These are phyloP conservation scores for Earliella scabrosa DNA, from an alignment of 1,284 basidiomycete species.

Conservation along the genomic window DNA sequence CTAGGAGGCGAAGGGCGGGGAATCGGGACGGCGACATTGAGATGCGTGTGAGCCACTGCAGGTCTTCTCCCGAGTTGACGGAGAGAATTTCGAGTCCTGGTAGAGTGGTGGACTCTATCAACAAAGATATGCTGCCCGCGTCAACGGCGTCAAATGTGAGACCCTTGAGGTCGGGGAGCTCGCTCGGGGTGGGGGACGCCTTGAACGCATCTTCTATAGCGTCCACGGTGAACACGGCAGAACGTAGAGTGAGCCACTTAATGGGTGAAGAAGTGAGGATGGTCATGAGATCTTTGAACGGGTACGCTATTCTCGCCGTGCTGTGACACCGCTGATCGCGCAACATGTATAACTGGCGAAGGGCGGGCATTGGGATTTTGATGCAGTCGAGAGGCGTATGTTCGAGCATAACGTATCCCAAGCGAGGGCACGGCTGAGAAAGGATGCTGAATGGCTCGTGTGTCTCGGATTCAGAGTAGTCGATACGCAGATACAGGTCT, in stretches of 20 bases:
- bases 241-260: constrained; percentile 34
- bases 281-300: constrained; percentile 33
- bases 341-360: constrained; percentile 32
- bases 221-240: constrained; percentile 34
- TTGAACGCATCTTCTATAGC: constrained; percentile 32
- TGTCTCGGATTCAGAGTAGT: constrained; percentile 33
- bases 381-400: constrained; percentile 35
- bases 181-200: constrained; percentile 22
- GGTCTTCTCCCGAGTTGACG: constrained; percentile 35
- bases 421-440: constrained; percentile 32
- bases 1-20: constrained; percentile 34
- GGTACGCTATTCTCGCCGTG: constrained; percentile 31
- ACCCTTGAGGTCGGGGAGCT: constrained; percentile 27
- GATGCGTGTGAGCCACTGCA: constrained; percentile 38
- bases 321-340: constrained; percentile 34
- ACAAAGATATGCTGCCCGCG: constrained; percentile 32
- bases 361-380: constrained; percentile 28
- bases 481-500: constrained; percentile 34
- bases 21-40: constrained; percentile 27
- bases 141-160: constrained; percentile 35
- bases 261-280: constrained; percentile 31
- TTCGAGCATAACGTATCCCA: constrained; percentile 34
- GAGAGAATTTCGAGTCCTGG: constrained; percentile 33
- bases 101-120: constrained; percentile 35
- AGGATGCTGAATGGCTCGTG: constrained; percentile 32